Evolutionary conservation across 2,329 filamentous ascomycete genomes (phyloP).

Genomic region (Sporothrix sp.): DNA sequence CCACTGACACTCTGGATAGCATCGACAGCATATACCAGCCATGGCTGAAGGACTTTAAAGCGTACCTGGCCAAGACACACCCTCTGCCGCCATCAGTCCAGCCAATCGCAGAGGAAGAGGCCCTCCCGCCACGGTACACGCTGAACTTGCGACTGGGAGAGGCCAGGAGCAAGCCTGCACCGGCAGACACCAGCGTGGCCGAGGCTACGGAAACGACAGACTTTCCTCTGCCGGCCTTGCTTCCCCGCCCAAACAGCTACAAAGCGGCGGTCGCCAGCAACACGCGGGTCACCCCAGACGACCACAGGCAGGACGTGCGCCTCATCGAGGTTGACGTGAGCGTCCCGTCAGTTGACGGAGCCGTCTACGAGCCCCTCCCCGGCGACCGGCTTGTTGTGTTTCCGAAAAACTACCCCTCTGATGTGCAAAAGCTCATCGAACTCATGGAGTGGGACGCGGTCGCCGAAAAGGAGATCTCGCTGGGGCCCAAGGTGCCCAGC

Average conservation of each 20-base stretch:
- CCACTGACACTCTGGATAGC: constrained; percentile 34
- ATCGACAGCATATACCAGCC: constrained; percentile 73
- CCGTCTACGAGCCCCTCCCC: constrained; percentile 40
- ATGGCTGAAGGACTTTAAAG: constrained; percentile 62
- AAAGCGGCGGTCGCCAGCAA: constrained; percentile 55
- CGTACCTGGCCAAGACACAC: constrained; percentile 54
- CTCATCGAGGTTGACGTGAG: constrained; percentile 53
- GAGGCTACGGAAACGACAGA: not conserved
- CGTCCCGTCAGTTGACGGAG: constrained; percentile 15
- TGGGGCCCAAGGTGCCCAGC: constrained; percentile 18
- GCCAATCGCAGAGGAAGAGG: constrained; percentile 63
- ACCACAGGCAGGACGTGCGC: constrained; percentile 92
- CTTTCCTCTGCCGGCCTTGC: constrained; percentile 26
- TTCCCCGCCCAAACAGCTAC: constrained; percentile 50
- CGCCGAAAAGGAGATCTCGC: constrained; percentile 62
- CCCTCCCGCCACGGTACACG: constrained; percentile 65
- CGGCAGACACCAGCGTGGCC: not conserved
- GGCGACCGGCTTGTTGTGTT: constrained; percentile 75
- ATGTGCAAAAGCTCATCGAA: constrained; percentile 68
- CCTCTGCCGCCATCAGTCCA: constrained; percentile 57
- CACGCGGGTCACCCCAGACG: constrained; percentile 58
- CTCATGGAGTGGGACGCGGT: constrained; percentile 69
- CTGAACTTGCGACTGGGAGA: constrained; percentile 15
- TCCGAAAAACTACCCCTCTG: constrained; percentile 74
- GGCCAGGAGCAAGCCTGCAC: not conserved